Base-by-base conservation (phyloP, 2,329 filamentous ascomycete species). In the Fusarium aywerte region DNA sequence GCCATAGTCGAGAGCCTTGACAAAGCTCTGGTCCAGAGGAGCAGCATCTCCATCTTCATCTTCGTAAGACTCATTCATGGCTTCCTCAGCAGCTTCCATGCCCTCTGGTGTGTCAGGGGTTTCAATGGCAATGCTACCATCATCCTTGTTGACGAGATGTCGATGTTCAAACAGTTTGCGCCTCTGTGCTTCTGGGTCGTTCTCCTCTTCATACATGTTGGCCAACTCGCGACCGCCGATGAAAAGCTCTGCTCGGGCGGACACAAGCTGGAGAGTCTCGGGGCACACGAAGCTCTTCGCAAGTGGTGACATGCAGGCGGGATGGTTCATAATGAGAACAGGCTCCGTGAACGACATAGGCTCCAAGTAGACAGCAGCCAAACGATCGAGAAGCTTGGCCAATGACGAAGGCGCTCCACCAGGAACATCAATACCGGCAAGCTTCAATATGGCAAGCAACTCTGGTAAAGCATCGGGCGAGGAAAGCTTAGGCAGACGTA, bases 121-220 rank as follows among this genome's bases (percentile, higher is more conserved):
- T 27, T 73, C 74, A 15, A 79, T 76, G 38, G 70, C 77, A 23
- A 78, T 56, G 16, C 66, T 68, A 6, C 76, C 78, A 36, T 78
- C 72, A 3, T 73, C 69, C 49, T 69, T 76, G 68, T 79, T 80
- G 40, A 78, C 75, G 20, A 79, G 73, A 25, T 71, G 76, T 27
- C 80, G 77, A 69, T 88, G 85, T 11, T 79, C 84, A 44, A 88
- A 79, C 67, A 99, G 93, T 78, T 99, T 99, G 55, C 86, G 84
- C 43, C 92, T 85, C 80, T 99, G 96, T 72, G 90, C 91, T 53
- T 91, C 89, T 0, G 96, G 96, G 50, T 92, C 92, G 78, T 99
- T 99, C 77, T 99, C 96, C 79, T 99, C 96, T 77, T 99, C 96
- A 78, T 99, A 99, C 82, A 95, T 96, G 78, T 99, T 99, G 62